Evolutionary conservation across 306 rosid genomes (phyloP).

Genomic region (Fagus sylvatica): DNA sequence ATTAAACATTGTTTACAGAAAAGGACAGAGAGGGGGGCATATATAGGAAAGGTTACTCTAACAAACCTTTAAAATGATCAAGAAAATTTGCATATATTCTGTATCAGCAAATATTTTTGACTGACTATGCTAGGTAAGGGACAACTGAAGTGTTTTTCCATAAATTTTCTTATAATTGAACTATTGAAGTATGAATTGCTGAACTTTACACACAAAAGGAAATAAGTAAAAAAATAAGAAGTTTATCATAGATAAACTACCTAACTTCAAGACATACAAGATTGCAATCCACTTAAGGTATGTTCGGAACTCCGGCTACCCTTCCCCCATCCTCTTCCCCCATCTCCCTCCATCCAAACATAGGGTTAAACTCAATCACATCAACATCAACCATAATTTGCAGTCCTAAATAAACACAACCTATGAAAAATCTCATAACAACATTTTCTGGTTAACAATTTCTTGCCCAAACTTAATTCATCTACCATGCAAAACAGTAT

Average conservation of each 20-base stretch:
- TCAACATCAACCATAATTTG: neutral
- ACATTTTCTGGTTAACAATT: too few species aligned
- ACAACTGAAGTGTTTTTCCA: neutral
- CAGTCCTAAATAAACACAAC: neutral
- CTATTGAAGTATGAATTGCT: neutral
- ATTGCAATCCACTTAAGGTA: neutral
- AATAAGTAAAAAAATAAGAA: neutral
- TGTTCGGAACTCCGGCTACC: too few species aligned
- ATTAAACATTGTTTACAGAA: neutral
- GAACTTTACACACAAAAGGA: neutral
- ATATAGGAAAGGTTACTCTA: slow-evolving; percentile 1
- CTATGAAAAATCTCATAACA: neutral
- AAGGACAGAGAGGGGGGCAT: neutral
- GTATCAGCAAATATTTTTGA: neutral
- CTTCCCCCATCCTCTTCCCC: too few species aligned
- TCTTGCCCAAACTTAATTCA: too few species aligned
- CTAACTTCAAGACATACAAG: neutral
- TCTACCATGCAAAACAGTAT: neutral
- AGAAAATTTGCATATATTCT: neutral
- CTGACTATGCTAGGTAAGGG: neutral
- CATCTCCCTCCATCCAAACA: too few species aligned
- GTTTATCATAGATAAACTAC: too few species aligned
- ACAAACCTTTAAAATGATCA: neutral
- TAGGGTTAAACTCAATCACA: neutral
- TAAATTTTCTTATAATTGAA: neutral